These are phyloP conservation scores for Brassica balearica DNA, from an alignment of 441 rosid genomes.

Conservation along the genomic window DNA sequence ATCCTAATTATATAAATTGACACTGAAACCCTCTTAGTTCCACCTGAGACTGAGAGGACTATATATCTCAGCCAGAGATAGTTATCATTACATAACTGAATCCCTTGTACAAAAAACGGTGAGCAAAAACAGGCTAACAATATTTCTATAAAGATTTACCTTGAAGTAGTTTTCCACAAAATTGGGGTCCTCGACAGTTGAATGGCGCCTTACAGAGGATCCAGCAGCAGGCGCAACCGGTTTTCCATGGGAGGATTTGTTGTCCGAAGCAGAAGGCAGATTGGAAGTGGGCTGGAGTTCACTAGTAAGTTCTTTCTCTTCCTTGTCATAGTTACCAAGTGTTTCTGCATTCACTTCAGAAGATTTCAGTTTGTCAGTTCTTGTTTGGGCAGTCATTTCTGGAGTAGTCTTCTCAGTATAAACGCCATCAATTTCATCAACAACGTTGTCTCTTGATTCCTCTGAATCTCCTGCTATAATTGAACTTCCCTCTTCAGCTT, in stretches of 20 bases:
- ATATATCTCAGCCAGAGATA: constrained; percentile 12
- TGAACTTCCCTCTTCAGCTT: constrained; percentile 48
- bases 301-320: constrained; percentile 43
- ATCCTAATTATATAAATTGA: constrained; percentile 7
- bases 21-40: constrained; percentile 3
- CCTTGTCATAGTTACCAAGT: constrained; percentile 42
- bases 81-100: constrained; percentile 9
- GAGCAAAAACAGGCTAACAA: background rate
- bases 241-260: constrained; percentile 41
- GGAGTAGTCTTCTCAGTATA: constrained; percentile 35
- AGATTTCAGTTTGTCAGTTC: constrained; percentile 44
- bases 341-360: constrained; percentile 45
- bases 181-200: constrained; percentile 84
- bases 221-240: constrained; percentile 45
- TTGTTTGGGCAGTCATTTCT: constrained; percentile 45
- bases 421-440: constrained; percentile 46
- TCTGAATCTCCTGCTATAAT: constrained; percentile 44
- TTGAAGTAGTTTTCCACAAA: constrained; percentile 94
- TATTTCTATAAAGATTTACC: constrained; percentile 49
- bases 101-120: background rate
- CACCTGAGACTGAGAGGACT: constrained; percentile 6
- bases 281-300: constrained; percentile 44
- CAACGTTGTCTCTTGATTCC: constrained; percentile 37
- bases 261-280: constrained; percentile 47
- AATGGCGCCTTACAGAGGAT: constrained; percentile 58